phyloP scores from a whole-genome alignment of 139 green algal genomes.

The Zygnema cylindricum region DNA sequence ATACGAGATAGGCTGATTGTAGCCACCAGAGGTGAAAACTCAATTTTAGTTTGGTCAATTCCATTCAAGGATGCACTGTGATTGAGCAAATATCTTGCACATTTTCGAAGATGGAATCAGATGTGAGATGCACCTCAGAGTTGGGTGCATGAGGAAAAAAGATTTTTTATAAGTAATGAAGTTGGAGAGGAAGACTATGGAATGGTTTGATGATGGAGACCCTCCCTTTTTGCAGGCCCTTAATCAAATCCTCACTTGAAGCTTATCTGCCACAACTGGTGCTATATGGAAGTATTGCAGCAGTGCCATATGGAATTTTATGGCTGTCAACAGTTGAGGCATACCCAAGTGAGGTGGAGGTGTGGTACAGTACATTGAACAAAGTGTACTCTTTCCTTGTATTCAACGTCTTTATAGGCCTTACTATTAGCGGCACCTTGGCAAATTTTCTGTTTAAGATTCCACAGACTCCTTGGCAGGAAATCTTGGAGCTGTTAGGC shows the following conservation, averaged over 20 bases:
- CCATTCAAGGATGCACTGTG: no score
- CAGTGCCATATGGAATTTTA: slow-evolving; percentile 45
- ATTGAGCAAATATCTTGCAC: no score
- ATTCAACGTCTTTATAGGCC: slow-evolving; percentile 62
- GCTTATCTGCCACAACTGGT: slow-evolving; percentile 57
- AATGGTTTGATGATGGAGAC: no score
- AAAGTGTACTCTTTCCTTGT: slow-evolving; percentile 58
- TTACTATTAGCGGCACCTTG: slow-evolving; percentile 48
- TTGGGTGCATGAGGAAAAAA: no score
- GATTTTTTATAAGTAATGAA: no score
- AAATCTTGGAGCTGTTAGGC: slow-evolving; percentile 47
- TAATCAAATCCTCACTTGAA: slow-evolving; percentile 51
- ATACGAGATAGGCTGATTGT: no score
- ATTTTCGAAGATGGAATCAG: no score
- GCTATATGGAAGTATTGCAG: slow-evolving; percentile 42
- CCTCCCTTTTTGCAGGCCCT: slow-evolving; percentile 20
- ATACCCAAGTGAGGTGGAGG: slow-evolving; percentile 22
- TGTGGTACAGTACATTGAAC: not conserved
- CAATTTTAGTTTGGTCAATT: no score
- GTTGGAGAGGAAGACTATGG: no score
- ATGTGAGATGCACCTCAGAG: no score
- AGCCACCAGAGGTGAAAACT: no score
- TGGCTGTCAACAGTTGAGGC: slow-evolving; percentile 36
- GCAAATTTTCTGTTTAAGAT: slow-evolving; percentile 37
- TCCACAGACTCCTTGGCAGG: slow-evolving; percentile 18